Base-by-base conservation (phyloP, 1,284 basidiomycete genomes). In the Leccinum holopus region DNA sequence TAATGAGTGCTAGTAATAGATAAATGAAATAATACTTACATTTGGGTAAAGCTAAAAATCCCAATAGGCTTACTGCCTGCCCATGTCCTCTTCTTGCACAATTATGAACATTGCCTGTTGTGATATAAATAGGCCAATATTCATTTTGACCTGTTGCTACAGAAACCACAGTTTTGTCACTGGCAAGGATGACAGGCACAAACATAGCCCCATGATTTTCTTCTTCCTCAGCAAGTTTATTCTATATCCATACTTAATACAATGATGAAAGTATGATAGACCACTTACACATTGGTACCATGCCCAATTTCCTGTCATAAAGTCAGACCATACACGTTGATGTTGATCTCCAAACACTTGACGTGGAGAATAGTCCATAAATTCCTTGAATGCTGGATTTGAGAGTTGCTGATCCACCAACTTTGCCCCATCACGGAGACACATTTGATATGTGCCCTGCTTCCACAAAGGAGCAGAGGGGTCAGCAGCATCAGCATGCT, bases 111-210 rank as follows among this genome's bases (percentile, higher is more conserved):
- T 52, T 52, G 6, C 51, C 51, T 30, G 12, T 52, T 7, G 51
- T 3, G 7, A 52, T 21, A 7, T 49, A 49, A 2, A 30, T 9
- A 30, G 51, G 51, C 11, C 16, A 52, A 2, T 52, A 52, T 12
- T 61, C 12, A 3, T 59, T 47, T 0, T 65, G 18, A 0, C 64
- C 57, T 3, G 63, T 65, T 4, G 25, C 25, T 0, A 65, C 55
- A n/a, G 58, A 57, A 1, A 65, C 39, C 0, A 55, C 65, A 1
- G 41, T 65, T 12, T 65, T 65, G 33, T 65, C 37, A 14, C 63
- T 61, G 10, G 51, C 63, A 1, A 65, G 39, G 1, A 65, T 33
- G 1, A 65, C 14, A 0, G 25, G 63, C 2, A 65, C 32, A 7
- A 65, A 61, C 18, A 49, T 49, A 3, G 47, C 47, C 18, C 47